Conservation (phyloP, 2,329 filamentous ascomycete species). For the Achaetomium macrosporum region DNA sequence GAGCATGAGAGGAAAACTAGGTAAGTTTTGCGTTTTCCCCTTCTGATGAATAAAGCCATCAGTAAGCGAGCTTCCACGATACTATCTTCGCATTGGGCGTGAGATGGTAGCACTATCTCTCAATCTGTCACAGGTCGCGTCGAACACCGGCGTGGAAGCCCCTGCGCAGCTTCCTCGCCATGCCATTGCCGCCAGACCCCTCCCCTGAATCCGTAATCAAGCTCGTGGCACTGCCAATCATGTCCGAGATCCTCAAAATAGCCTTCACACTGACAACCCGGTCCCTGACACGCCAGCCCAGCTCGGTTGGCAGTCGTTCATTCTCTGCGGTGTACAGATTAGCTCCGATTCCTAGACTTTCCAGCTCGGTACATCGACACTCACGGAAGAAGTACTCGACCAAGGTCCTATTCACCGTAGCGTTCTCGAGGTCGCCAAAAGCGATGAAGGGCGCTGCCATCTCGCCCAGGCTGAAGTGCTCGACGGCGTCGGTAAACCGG, state of each 20-base stretch:
- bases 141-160: conserved; percentile 3
- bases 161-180: not conserved
- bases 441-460: conserved; percentile 44
- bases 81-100: too few relatives aligned
- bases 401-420: conserved; percentile 34
- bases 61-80: too few relatives aligned
- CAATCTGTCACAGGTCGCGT: not conserved
- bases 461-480: conserved; percentile 46
- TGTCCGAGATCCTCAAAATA: conserved; percentile 2
- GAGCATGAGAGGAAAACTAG: too few relatives aligned
- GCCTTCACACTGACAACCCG: not conserved
- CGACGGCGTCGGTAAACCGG: conserved; percentile 36
- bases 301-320: conserved; percentile 11
- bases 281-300: conserved; percentile 6
- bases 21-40: too few relatives aligned
- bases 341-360: too few relatives aligned
- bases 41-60: too few relatives aligned
- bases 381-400: conserved; percentile 44
- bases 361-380: too few relatives aligned
- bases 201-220: conserved; percentile 2
- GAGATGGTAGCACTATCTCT: too few relatives aligned
- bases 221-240: conserved; percentile 5
- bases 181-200: not conserved
- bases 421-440: conserved; percentile 39
- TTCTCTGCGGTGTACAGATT: conserved; percentile 4